Conservation (phyloP, 148 eudicot species). For the Limonium bicolor region DNA sequence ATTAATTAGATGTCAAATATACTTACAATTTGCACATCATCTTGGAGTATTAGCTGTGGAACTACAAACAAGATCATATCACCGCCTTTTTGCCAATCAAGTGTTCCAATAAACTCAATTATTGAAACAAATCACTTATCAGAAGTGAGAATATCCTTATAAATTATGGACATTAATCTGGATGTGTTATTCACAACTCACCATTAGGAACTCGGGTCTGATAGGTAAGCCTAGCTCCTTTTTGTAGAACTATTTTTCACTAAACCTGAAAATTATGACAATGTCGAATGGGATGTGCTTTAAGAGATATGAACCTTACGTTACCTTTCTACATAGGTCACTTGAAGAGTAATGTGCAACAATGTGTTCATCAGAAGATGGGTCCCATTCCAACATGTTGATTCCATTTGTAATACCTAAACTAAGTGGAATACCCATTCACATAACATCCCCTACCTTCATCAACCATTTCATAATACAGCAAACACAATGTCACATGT, state of each 20-base stretch:
- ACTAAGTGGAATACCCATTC: too few relatives aligned
- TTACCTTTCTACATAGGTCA: slow-evolving; percentile 91
- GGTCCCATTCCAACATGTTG: slow-evolving; percentile 63
- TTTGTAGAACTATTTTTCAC: slow-evolving; percentile 67
- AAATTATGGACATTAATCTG: too few relatives aligned
- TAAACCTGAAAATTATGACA: slow-evolving; percentile 27
- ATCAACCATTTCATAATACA: too few relatives aligned
- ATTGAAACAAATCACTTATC: too few relatives aligned
- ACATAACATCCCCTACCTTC: too few relatives aligned
- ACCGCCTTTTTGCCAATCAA: slow-evolving; percentile 91
- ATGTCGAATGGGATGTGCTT: background rate
- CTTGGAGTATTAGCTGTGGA: slow-evolving; percentile 71
- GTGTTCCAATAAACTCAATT: slow-evolving; percentile 95
- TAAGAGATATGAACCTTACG: background rate
- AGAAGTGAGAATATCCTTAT: too few relatives aligned
- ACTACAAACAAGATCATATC: slow-evolving; percentile 62
- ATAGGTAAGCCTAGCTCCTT: slow-evolving; percentile 85
- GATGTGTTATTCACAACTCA: too few relatives aligned
- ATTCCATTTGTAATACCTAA: slow-evolving; percentile 93
- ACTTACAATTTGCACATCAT: slow-evolving; percentile 94
- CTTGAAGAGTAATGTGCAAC: slow-evolving; percentile 51
- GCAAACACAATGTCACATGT: too few relatives aligned
- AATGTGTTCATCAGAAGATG: slow-evolving; percentile 58
- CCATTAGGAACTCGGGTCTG: slow-evolving; percentile 82
- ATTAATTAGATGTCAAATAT: too few relatives aligned